phyloP scores from a whole-genome alignment of 495 filamentous ascomycete species.

The Viridothelium virens region DNA sequence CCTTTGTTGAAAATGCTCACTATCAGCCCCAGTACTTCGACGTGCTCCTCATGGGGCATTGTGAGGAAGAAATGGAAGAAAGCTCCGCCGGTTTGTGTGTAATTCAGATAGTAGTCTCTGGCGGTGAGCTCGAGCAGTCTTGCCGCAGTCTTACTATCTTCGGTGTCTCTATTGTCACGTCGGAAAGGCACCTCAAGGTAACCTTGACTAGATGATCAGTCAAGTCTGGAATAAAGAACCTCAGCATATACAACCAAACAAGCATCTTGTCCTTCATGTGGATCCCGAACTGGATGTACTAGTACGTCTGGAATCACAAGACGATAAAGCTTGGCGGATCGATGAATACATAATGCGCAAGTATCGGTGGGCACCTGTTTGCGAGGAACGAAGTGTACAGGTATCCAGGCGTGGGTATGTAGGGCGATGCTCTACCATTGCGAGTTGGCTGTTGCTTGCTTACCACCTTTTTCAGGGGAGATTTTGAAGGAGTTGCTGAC shows the following conservation, averaged over 20 bases:
- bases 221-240: constrained; percentile 23
- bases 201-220: constrained; percentile 2
- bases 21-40: constrained; percentile 26
- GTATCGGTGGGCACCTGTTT: neutral
- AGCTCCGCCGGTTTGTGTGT: constrained; percentile 27
- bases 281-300: constrained; percentile 34
- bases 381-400: no score
- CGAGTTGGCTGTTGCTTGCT: no score
- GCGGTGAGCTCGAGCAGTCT: constrained; percentile 27
- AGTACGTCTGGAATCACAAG: constrained; percentile 24
- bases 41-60: constrained; percentile 27
- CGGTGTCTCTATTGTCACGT: constrained; percentile 6
- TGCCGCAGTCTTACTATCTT: constrained; percentile 15
- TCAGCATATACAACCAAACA: constrained; percentile 29
- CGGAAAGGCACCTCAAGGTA: neutral
- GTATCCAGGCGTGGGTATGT: no score
- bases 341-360: neutral
- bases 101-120: constrained; percentile 29
- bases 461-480: no score
- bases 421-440: no score
- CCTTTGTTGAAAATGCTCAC: constrained; percentile 27
- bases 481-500: no score
- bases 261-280: constrained; percentile 31
- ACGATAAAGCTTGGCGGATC: neutral
- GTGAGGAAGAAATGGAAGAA: constrained; percentile 27